Percentiles rank a stretch among this genome's conserved stretches.
These are phyloP conservation scores for Globisporangium emineosum DNA, from an alignment of 352 stramenopile genomes.

Conservation along the genomic window DNA sequence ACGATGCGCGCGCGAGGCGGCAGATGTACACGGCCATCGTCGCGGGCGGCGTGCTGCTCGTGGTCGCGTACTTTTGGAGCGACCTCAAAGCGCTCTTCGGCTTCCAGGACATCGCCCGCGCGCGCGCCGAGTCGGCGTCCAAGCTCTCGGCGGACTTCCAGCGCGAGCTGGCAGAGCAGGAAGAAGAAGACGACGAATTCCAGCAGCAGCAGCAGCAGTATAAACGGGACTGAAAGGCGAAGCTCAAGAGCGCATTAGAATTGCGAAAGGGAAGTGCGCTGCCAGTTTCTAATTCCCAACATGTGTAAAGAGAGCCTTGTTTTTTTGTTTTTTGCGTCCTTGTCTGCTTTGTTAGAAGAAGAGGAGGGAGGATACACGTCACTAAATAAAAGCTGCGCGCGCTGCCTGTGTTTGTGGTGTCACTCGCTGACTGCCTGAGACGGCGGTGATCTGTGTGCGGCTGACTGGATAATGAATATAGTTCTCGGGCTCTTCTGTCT, in stretches of 20 bases:
- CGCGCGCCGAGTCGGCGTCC: slow-evolving; percentile 58
- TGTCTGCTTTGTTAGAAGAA: not conserved
- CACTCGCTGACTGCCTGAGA: not conserved
- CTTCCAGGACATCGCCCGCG: slow-evolving; percentile 66
- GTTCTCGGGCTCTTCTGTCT: no score
- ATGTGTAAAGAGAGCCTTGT: not conserved
- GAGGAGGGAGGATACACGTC: not conserved
- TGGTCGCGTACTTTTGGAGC: slow-evolving; percentile 51
- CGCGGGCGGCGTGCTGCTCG: slow-evolving; percentile 32
- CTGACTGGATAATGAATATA: not conserved
- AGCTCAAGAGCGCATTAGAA: not conserved
- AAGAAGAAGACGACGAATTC: slow-evolving; percentile 11
- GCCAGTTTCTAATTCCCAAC: not conserved
- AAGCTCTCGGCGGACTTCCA: slow-evolving; percentile 58
- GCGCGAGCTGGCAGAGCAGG: slow-evolving; percentile 12
- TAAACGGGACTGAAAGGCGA: slow-evolving; percentile 1
- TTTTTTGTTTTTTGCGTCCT: not conserved
- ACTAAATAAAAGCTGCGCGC: slow-evolving; percentile 15
- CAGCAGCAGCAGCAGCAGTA: slow-evolving; percentile 17
- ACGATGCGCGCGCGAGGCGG: slow-evolving; percentile 42
- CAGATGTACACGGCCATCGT: slow-evolving; percentile 34
- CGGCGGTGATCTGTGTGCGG: no score
- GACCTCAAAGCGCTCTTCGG: slow-evolving; percentile 55
- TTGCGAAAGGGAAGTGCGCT: not conserved
- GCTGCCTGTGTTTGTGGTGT: not conserved